These are phyloP conservation scores for Debaryomycetaceae sp. DNA, from an alignment of 1,139 yeast species.

Conservation along the genomic window DNA sequence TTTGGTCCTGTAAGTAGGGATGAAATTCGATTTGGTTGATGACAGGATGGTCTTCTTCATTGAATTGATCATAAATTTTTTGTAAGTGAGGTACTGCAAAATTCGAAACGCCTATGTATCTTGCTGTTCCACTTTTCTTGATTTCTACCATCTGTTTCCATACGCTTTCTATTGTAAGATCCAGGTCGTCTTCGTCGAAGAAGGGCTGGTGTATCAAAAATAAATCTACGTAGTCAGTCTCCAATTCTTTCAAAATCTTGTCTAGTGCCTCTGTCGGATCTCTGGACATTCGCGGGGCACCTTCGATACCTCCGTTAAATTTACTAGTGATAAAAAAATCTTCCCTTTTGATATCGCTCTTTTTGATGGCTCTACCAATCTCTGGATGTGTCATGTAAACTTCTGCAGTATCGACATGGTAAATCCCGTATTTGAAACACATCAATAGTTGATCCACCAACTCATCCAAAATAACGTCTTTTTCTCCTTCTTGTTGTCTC, in stretches of 20 bases:
- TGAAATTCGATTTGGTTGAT: constrained; percentile 29
- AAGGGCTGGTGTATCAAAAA: constrained; percentile 36
- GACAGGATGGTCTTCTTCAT: constrained; percentile 14
- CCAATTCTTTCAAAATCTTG: constrained; percentile 45
- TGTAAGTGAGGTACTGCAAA: constrained; percentile 20
- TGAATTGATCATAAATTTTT: constrained; percentile 10
- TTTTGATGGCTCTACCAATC: constrained; percentile 15
- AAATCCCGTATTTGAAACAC: constrained; percentile 12
- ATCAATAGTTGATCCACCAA: constrained; percentile 42
- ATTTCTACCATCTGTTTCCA: constrained; percentile 29
- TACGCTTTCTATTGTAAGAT: constrained; percentile 14
- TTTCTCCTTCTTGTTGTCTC: constrained; percentile 25
- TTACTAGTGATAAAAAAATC: constrained; percentile 22
- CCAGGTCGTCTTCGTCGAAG: constrained; percentile 7
- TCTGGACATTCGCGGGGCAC: neutral
- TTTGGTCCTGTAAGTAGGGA: constrained; percentile 24
- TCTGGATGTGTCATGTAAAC: constrained; percentile 23
- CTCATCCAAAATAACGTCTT: constrained; percentile 12
- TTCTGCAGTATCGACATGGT: constrained; percentile 25
- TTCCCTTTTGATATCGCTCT: constrained; percentile 14
- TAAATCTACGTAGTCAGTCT: constrained; percentile 64
- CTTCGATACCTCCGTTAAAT: constrained; percentile 7
- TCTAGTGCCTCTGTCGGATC: constrained; percentile 14
- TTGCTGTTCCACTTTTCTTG: constrained; percentile 24
- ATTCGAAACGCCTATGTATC: constrained; percentile 29